Percentiles rank a stretch among this genome's conserved stretches.
Conservation (phyloP, 2,329 filamentous ascomycete species). For the Penicillium sclerotigenum region DNA sequence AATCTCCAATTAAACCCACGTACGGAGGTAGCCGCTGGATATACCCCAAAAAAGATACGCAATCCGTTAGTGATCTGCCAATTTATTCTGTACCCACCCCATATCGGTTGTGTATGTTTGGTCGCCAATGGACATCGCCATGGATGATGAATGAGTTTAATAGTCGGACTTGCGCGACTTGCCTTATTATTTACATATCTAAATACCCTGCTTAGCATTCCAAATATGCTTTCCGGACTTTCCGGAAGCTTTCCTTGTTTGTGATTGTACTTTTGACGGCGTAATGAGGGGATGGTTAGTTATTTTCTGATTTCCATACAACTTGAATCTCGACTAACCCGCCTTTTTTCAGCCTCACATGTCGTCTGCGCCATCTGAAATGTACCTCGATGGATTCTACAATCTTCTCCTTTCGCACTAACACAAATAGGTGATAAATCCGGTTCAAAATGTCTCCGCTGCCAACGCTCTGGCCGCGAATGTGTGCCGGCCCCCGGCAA, state of each 20-base stretch:
- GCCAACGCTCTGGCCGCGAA: conserved; percentile 36
- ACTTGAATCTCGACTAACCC: conserved; percentile 14
- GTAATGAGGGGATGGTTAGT: conserved; percentile 42
- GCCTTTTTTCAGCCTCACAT: conserved; percentile 30
- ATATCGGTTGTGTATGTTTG: not conserved
- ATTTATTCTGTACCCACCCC: not conserved
- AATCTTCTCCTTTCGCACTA: not conserved
- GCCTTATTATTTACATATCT: conserved; percentile 15
- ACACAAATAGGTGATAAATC: conserved; percentile 34
- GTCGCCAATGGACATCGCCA: not conserved
- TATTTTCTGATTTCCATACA: not conserved
- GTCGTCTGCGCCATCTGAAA: conserved; percentile 40
- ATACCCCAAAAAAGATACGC: conserved; percentile 15
- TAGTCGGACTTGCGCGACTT: not conserved
- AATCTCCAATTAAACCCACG: conserved; percentile 19
- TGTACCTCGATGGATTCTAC: conserved; percentile 20
- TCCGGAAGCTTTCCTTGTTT: conserved; percentile 26
- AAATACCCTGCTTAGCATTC: conserved; percentile 9
- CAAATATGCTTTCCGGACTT: conserved; percentile 21
- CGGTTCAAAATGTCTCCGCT: conserved; percentile 34
- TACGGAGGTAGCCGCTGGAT: not conserved
- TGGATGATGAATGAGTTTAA: not conserved
- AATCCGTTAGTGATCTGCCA: conserved; percentile 12
- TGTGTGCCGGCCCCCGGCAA: conserved; percentile 35
- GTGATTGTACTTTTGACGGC: conserved; percentile 23